These are phyloP conservation scores for Ilex aquifolium DNA, from an alignment of 257 asterid genomes.

Conservation along the genomic window DNA sequence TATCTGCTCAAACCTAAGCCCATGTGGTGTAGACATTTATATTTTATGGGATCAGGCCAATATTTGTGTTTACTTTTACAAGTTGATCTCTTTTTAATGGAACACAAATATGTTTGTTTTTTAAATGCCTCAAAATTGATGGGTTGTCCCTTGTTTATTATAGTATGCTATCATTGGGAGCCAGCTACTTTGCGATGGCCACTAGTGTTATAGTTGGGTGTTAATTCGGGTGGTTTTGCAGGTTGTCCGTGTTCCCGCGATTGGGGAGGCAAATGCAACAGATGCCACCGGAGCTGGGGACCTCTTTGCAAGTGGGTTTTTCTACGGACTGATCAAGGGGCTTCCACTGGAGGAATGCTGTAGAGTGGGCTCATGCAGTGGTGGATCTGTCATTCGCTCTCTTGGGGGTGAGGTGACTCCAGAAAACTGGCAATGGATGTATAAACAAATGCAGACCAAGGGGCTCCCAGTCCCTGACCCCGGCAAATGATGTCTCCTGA, in stretches of 20 bases:
- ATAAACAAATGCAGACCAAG: conserved; percentile 60
- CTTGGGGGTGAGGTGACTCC: conserved; percentile 90
- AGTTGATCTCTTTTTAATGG: too few species aligned
- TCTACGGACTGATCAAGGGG: conserved; percentile 84
- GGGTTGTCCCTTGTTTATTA: too few species aligned
- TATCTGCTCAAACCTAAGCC: too few species aligned
- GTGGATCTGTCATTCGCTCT: conserved; percentile 83
- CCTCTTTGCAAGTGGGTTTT: conserved; percentile 89
- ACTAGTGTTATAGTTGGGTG: too few species aligned
- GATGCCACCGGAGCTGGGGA: conserved; percentile 99
- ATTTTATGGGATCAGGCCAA: too few species aligned
- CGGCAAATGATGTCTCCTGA: background rate
- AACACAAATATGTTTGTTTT: too few species aligned
- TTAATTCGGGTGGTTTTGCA: conserved; percentile 2
- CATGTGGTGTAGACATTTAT: too few species aligned
- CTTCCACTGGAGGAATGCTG: conserved; percentile 81
- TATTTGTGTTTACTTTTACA: too few species aligned
- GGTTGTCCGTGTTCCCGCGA: conserved; percentile 83
- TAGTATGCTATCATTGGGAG: too few species aligned
- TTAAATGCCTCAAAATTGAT: too few species aligned
- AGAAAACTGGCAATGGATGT: conserved; percentile 98
- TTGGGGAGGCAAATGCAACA: conserved; percentile 60
- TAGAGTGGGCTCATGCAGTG: conserved; percentile 81
- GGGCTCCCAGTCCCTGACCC: conserved; percentile 46
- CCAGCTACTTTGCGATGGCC: too few species aligned